Percentiles rank a stretch among this genome's conserved stretches.
phyloP scores from a whole-genome alignment of 2,329 filamentous ascomycete genomes.

The Eurotiales sp. region DNA sequence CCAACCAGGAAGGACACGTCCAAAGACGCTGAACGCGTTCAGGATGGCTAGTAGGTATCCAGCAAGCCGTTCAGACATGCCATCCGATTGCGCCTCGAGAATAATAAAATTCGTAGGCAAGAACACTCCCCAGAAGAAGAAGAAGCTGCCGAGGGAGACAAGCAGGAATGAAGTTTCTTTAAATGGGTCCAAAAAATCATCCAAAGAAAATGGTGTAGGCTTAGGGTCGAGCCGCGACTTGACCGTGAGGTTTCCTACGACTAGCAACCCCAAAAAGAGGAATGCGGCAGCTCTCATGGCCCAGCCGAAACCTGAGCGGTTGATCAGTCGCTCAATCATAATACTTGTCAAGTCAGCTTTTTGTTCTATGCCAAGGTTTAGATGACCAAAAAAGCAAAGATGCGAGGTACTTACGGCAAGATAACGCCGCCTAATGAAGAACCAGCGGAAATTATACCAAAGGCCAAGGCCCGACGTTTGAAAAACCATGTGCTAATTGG shows the following conservation, averaged over 20 bases:
- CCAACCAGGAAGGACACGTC: slow-evolving; percentile 53
- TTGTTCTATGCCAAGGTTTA: too few relatives aligned
- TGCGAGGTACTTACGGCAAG: slow-evolving; percentile 44
- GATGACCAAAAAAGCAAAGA: too few relatives aligned
- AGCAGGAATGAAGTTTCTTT: slow-evolving; percentile 22
- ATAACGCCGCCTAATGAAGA: slow-evolving; percentile 57
- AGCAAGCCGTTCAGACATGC: slow-evolving; percentile 48
- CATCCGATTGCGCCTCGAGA: slow-evolving; percentile 43
- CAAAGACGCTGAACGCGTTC: slow-evolving; percentile 51
- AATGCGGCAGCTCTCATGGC: slow-evolving; percentile 56
- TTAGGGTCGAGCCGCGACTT: slow-evolving; percentile 40
- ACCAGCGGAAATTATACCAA: slow-evolving; percentile 53
- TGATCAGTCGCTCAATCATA: slow-evolving; percentile 56
- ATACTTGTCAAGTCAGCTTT: too few relatives aligned
- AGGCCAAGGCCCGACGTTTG: slow-evolving; percentile 49
- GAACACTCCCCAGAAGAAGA: slow-evolving; percentile 60
- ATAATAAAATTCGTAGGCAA: slow-evolving; percentile 53
- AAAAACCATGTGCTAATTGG: slow-evolving; percentile 51
- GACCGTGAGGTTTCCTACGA: slow-evolving; percentile 52
- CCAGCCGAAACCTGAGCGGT: slow-evolving; percentile 54
- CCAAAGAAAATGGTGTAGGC: slow-evolving; percentile 17
- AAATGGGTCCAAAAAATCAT: slow-evolving; percentile 22
- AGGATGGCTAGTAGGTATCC: slow-evolving; percentile 54
- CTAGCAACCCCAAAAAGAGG: slow-evolving; percentile 57
- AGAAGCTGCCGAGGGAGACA: slow-evolving; percentile 42